Evolutionary conservation across 116 monocot genomes (phyloP).

Genomic region (Zostera marina): DNA sequence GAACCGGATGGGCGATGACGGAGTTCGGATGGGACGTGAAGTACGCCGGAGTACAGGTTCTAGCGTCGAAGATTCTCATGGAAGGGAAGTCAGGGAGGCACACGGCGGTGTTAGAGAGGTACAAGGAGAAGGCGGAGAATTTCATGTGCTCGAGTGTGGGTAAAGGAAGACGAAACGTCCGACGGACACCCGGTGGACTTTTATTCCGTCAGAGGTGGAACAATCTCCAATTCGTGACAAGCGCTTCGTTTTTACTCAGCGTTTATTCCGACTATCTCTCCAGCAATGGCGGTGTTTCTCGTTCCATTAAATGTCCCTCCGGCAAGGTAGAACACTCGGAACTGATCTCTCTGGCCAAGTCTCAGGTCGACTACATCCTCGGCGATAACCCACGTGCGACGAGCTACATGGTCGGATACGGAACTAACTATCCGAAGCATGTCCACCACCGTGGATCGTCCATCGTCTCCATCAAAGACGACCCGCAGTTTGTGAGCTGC

Average conservation of each 20-base stretch:
- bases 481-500: constrained; percentile 60
- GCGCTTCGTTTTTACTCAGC: constrained; percentile 46
- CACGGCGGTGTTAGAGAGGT: constrained; percentile 20
- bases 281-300: background rate
- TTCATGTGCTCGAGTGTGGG: constrained; percentile 23
- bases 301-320: constrained; percentile 8
- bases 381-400: constrained; percentile 84
- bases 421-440: constrained; percentile 55
- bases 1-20: constrained; percentile 5
- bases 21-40: constrained; percentile 56
- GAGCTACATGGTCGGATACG: constrained; percentile 98
- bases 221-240: constrained; percentile 64
- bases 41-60: constrained; percentile 24
- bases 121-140: constrained; percentile 44
- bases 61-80: constrained; percentile 14
- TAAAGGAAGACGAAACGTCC: background rate
- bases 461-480: constrained; percentile 71
- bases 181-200: constrained; percentile 22
- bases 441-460: constrained; percentile 91
- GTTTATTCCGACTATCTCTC: constrained; percentile 61
- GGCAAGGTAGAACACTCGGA: constrained; percentile 17
- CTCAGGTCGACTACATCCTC: constrained; percentile 78
- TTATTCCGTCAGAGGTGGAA: constrained; percentile 70
- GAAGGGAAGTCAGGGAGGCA: constrained; percentile 17
- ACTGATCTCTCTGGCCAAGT: constrained; percentile 22